Evolutionary conservation across 2,329 filamentous ascomycete species (phyloP).

Genomic region (Emmonsiellopsis sp.): DNA sequence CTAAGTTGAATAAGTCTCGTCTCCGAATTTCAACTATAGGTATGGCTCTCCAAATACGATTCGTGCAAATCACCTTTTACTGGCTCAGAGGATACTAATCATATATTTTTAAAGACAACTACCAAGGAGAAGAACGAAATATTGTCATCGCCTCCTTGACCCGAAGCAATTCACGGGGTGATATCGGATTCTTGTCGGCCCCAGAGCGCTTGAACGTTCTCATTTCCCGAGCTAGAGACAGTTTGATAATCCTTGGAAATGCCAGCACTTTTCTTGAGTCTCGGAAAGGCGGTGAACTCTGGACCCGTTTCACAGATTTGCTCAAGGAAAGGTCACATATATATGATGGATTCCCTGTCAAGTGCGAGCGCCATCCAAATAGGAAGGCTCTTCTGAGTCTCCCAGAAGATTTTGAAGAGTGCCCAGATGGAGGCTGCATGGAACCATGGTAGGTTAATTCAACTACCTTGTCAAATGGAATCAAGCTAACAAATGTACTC

Average conservation of each 20-base stretch:
- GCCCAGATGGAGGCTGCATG: conserved; percentile 61
- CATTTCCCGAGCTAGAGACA: conserved; percentile 56
- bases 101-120: conserved; percentile 50
- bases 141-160: conserved; percentile 62
- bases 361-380: conserved; percentile 51
- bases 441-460: conserved; percentile 47
- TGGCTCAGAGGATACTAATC: neutral
- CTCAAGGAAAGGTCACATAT: conserved; percentile 45
- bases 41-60: conserved; percentile 26
- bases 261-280: conserved; percentile 54
- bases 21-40: conserved; percentile 61
- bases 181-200: conserved; percentile 62
- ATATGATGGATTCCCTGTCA: conserved; percentile 51
- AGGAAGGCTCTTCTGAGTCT: conserved; percentile 37
- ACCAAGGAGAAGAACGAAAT: conserved; percentile 67
- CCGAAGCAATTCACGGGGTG: conserved; percentile 51
- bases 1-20: conserved; percentile 41
- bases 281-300: conserved; percentile 48
- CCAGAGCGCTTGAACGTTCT: conserved; percentile 62
- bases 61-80: neutral
- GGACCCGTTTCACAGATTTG: conserved; percentile 48
- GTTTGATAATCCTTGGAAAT: conserved; percentile 61
- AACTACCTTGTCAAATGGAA: neutral
- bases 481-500: neutral
- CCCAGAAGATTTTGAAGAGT: conserved; percentile 53